Base-by-base conservation (phyloP, 129 eudicot genomes). In the Erigeron canadensis region DNA sequence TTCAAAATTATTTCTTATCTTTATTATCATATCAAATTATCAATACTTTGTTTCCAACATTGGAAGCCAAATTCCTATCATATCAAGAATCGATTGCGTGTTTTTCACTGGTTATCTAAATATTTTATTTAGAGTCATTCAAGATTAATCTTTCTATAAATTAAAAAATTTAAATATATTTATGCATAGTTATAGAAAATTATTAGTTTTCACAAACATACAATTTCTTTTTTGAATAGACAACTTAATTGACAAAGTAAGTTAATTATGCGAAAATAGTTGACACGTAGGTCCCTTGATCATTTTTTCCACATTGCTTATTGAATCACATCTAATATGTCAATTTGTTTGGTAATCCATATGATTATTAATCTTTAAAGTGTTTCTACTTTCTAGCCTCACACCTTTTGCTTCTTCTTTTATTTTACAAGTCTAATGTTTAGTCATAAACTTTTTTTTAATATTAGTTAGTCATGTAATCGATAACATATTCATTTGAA, bases 281-380 rank as follows among this genome's bases (percentile, higher is more conserved):
- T 23, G 70, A 23, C 9, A n/a, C 9, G 42, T 47, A 19, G 65
- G 55, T 34, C 55, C 43, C 46, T 23, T 60, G 28, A 68, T 44
- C 21, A 67, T 8, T 23, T 13, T 67, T 44, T 50, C 18, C 46
- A 63, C 37, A 74, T 18, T 55, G 7, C 46, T 34, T 16, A 10
- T 75, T 67, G 73, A 56, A 67, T 64, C 56, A 38, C 58, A 54
- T 54, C 72, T 56, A 64, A 13, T 40, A 4, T 57, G 75, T 76
- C 80, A 68, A 76, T 61, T 59, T 46, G 70, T 76, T 76, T 76
- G 80, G 70, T 59, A 40, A 76, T 59, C 54, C 61, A 67, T 69
- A 68, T 68, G 80, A 76, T 59, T 0, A 28, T 3, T 59, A 38
- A 46, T 34, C 34, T 76, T 9, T 76, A 59, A 18, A 67, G 54